Percentiles rank a stretch among this genome's conserved stretches.
Evolutionary conservation across 495 filamentous ascomycete genomes (phyloP).

Genomic region (Aspergillus nanangensis): DNA sequence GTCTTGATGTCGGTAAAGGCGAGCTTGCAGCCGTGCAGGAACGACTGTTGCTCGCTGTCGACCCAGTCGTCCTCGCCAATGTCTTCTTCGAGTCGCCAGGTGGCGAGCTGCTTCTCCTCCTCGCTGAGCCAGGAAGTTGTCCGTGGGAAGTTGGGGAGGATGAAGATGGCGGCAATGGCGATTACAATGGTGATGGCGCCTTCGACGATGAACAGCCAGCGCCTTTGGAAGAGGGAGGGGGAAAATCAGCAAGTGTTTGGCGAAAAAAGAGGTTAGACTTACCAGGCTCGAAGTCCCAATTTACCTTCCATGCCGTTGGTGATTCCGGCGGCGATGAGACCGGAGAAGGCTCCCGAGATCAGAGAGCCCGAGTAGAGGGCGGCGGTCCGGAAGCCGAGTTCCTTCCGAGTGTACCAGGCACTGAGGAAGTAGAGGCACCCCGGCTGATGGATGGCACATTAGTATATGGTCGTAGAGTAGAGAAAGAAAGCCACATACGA

Average conservation of each 20-base stretch:
- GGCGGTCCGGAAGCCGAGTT: constrained; percentile 45
- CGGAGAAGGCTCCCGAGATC: constrained; percentile 62
- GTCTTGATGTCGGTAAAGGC: constrained; percentile 70
- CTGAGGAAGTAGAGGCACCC: constrained; percentile 46
- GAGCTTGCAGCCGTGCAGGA: constrained; percentile 64
- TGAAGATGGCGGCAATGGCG: constrained; percentile 49
- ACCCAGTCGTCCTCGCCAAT: constrained; percentile 74
- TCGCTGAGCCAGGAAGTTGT: constrained; percentile 70
- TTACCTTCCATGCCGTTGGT: constrained; percentile 37
- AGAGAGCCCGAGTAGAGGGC: constrained; percentile 47
- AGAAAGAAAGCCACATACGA: constrained; percentile 15
- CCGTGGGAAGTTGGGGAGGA: constrained; percentile 75
- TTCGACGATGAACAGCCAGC: constrained; percentile 61
- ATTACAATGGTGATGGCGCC: constrained; percentile 55
- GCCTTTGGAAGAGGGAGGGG: constrained; percentile 11
- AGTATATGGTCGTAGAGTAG: background rate
- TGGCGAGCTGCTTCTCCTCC: constrained; percentile 61
- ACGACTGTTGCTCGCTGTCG: constrained; percentile 56
- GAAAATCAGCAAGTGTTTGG: constrained; percentile 9
- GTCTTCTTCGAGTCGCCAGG: constrained; percentile 70
- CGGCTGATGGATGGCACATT: constrained; percentile 23
- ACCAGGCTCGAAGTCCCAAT: constrained; percentile 48
- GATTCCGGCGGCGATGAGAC: constrained; percentile 52
- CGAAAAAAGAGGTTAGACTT: too few species aligned
- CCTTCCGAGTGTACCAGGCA: constrained; percentile 49